Percentiles rank a stretch among this genome's conserved stretches.
These are phyloP conservation scores for Colletotrichum sp. DNA, from an alignment of 2,329 filamentous ascomycete species.

Conservation along the genomic window DNA sequence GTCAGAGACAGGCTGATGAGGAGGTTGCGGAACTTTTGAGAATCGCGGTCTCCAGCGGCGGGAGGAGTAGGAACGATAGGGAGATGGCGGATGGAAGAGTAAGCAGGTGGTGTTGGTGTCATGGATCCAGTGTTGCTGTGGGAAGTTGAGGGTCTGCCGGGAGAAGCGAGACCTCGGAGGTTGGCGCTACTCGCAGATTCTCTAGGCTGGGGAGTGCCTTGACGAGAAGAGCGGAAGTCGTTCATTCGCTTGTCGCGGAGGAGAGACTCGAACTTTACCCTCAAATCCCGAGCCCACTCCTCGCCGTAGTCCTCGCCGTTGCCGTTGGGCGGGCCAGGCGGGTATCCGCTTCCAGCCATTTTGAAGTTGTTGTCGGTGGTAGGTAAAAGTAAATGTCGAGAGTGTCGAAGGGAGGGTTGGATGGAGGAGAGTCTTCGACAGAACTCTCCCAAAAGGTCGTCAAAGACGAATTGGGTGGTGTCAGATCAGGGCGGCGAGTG, in stretches of 20 bases:
- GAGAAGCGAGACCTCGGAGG: constrained; percentile 44
- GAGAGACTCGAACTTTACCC: constrained; percentile 84
- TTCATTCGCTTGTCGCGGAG: constrained; percentile 88
- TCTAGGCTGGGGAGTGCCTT: constrained; percentile 58
- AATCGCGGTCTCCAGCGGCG: constrained; percentile 64
- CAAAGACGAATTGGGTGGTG: not conserved
- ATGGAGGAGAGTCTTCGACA: constrained; percentile 9
- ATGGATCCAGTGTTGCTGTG: constrained; percentile 31
- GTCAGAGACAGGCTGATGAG: constrained; percentile 86
- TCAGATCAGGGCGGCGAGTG: not conserved
- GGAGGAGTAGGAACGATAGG: constrained; percentile 75
- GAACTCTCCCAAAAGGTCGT: not conserved
- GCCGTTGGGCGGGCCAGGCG: constrained; percentile 31
- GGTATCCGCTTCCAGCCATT: constrained; percentile 44
- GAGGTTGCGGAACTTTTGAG: constrained; percentile 80
- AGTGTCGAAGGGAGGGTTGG: not conserved
- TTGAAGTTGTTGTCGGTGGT: constrained; percentile 15
- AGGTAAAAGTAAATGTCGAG: not conserved
- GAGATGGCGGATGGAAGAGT: constrained; percentile 54
- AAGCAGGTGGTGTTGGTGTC: constrained; percentile 49
- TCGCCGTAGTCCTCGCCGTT: constrained; percentile 62
- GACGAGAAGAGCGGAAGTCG: constrained; percentile 67
- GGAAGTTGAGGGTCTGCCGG: constrained; percentile 52
- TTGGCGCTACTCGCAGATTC: constrained; percentile 58
- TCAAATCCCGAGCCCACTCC: constrained; percentile 79